Evolutionary conservation across 164 flowering plant genomes (phyloP).

Genomic region (Cinnamomum micranthum): DNA sequence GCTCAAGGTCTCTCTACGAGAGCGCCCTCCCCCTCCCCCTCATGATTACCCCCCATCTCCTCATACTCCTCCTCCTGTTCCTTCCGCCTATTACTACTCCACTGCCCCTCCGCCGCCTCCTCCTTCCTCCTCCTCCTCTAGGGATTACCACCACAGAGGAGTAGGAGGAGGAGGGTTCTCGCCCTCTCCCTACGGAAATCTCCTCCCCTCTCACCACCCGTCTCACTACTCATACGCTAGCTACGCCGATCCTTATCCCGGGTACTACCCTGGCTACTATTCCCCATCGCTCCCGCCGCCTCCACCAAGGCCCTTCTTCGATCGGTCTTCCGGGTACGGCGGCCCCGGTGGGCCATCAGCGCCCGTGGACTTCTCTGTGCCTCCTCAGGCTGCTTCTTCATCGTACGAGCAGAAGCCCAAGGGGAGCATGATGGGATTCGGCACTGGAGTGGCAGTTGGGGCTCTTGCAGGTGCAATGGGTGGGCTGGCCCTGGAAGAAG

Average conservation of each 20-base stretch:
- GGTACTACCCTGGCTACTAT: slow-evolving; percentile 41
- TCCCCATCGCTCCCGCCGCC: slow-evolving; percentile 32
- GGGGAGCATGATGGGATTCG: slow-evolving; percentile 47
- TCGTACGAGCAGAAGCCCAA: slow-evolving; percentile 35
- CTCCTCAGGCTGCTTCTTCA: neutral
- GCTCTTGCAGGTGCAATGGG: slow-evolving; percentile 61
- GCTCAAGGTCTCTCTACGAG: slow-evolving; percentile 48
- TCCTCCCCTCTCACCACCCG: slow-evolving; percentile 27
- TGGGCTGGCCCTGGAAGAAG: slow-evolving; percentile 66
- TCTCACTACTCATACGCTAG: slow-evolving; percentile 21
- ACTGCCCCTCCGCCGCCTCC: slow-evolving; percentile 41
- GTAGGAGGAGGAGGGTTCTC: slow-evolving; percentile 9
- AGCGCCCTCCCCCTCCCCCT: slow-evolving; percentile 33
- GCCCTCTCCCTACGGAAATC: slow-evolving; percentile 11
- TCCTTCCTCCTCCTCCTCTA: neutral
- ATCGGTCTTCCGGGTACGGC: slow-evolving; percentile 31
- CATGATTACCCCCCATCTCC: slow-evolving; percentile 39
- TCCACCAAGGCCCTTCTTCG: slow-evolving; percentile 34
- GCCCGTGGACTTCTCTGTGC: slow-evolving; percentile 57
- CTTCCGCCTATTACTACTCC: slow-evolving; percentile 39
- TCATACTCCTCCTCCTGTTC: slow-evolving; percentile 40
- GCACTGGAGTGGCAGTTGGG: slow-evolving; percentile 61
- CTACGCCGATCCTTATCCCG: slow-evolving; percentile 33
- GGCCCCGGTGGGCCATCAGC: slow-evolving; percentile 58
- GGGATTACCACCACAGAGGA: slow-evolving; percentile 20